A percentile compares a stretch with the other conserved stretches of the same genome.
phyloP scores from a whole-genome alignment of 2,329 filamentous ascomycete species.

The Myriosclerotinia scirpicola region DNA sequence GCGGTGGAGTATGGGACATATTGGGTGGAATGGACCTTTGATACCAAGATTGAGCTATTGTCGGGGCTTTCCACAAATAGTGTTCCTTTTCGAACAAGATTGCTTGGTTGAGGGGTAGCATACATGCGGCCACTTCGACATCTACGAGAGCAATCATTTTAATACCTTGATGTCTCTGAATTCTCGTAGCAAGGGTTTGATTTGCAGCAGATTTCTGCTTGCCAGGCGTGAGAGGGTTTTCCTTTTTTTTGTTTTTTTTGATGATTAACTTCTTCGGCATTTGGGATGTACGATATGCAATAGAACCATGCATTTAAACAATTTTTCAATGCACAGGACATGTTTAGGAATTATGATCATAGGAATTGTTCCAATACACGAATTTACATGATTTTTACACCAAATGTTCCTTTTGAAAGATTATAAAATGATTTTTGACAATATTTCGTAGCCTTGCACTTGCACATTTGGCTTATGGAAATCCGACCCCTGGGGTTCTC shows the following conservation, averaged over 20 bases:
- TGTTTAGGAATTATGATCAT: background rate
- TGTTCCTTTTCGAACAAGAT: conserved; percentile 31
- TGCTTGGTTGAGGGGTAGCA: conserved; percentile 30
- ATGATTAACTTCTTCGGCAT: conserved; percentile 39
- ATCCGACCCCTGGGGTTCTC: conserved; percentile 7
- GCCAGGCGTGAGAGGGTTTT: conserved; percentile 39
- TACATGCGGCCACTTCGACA: conserved; percentile 31
- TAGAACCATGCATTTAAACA: conserved; percentile 37
- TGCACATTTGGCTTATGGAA: conserved; percentile 16
- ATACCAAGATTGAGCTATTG: conserved; percentile 27
- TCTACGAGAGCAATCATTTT: conserved; percentile 39
- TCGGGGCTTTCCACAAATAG: conserved; percentile 27
- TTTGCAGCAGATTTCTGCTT: conserved; percentile 35
- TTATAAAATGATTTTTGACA: background rate
- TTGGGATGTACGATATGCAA: conserved; percentile 43
- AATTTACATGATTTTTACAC: background rate
- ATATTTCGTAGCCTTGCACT: conserved; percentile 26
- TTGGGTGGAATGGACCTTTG: conserved; percentile 26
- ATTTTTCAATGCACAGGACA: conserved; percentile 13
- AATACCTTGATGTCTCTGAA: conserved; percentile 40
- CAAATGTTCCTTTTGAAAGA: background rate
- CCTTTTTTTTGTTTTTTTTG: conserved; percentile 7
- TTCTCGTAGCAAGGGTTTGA: conserved; percentile 35
- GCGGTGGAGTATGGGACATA: conserved; percentile 30
- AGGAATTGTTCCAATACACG: background rate